Evolutionary conservation across 805 yeast species (phyloP).

Genomic region (Priceomyces castillae): DNA sequence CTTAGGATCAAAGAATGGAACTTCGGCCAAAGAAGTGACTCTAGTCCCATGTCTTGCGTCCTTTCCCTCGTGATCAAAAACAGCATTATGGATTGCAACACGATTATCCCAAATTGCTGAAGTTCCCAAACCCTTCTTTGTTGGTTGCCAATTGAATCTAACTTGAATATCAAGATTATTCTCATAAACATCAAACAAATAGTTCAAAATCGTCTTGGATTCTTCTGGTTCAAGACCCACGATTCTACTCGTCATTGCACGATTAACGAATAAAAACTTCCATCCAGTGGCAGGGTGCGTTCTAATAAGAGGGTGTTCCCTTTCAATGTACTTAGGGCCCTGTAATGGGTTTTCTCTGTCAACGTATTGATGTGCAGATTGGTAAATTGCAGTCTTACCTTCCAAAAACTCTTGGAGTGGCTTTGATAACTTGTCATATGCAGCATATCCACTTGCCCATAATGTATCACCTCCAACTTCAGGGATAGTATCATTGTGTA

Average conservation of each 20-base stretch:
- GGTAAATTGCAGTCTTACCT: conserved; percentile 47
- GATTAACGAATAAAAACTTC: conserved; percentile 55
- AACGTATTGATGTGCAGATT: conserved; percentile 40
- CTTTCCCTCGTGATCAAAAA: conserved; percentile 47
- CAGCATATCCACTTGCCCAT: conserved; percentile 57
- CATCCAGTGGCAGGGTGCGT: conserved; percentile 66
- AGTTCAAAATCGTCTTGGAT: conserved; percentile 44
- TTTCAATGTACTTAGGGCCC: conserved; percentile 47
- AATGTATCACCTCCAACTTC: conserved; percentile 53
- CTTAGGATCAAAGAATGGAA: conserved; percentile 48
- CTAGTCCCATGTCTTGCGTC: conserved; percentile 53
- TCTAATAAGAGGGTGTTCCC: conserved; percentile 60
- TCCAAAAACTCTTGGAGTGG: conserved; percentile 50
- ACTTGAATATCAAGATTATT: conserved; percentile 55
- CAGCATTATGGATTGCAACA: conserved; percentile 50
- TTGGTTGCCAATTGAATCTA: conserved; percentile 49
- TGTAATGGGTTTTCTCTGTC: conserved; percentile 45
- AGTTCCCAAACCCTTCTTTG: conserved; percentile 44
- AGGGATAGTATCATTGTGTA: conserved; percentile 39
- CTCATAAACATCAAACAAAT: conserved; percentile 46
- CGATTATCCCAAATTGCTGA: conserved; percentile 63
- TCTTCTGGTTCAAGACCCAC: conserved; percentile 52
- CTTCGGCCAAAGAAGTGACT: conserved; percentile 48
- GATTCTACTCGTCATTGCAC: conserved; percentile 49
- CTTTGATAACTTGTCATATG: conserved; percentile 54